Percentiles rank a stretch among this genome's conserved stretches.
Conservation (phyloP, 208 protist species). For the Acanthamoeba quina region DNA sequence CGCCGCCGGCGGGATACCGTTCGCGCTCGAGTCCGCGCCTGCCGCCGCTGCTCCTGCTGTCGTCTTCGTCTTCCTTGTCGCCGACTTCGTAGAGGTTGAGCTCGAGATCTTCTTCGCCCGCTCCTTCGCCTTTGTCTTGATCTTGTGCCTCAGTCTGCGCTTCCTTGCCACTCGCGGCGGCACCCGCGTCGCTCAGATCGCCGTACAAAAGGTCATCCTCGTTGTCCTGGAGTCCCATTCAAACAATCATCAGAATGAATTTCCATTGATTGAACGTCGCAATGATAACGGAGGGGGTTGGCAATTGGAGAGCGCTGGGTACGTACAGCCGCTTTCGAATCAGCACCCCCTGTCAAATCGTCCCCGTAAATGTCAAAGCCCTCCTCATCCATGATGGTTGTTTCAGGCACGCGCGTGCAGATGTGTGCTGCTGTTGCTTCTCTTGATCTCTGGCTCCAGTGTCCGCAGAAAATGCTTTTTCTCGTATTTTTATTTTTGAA, state of each 20-base stretch:
- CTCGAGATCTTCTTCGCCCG: neutral
- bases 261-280: neutral
- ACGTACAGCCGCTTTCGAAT: neutral
- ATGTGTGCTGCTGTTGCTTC: no score
- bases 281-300: neutral
- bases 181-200: neutral
- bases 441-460: no score
- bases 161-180: neutral
- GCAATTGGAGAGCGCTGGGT: neutral
- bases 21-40: neutral
- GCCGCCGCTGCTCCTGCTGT: neutral
- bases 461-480: no score
- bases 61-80: neutral
- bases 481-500: no score
- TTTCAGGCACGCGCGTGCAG: neutral
- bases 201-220: constrained; percentile 29
- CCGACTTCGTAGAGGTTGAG: constrained; percentile 16
- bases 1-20: neutral
- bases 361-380: constrained; percentile 1
- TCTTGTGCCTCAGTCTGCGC: neutral
- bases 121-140: neutral
- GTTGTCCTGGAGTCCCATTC: neutral
- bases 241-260: neutral
- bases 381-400: neutral
- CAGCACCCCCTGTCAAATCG: neutral